Evolutionary conservation across 2,329 filamentous ascomycete species (phyloP).

Genomic region (Ustilaginoidea virens): DNA sequence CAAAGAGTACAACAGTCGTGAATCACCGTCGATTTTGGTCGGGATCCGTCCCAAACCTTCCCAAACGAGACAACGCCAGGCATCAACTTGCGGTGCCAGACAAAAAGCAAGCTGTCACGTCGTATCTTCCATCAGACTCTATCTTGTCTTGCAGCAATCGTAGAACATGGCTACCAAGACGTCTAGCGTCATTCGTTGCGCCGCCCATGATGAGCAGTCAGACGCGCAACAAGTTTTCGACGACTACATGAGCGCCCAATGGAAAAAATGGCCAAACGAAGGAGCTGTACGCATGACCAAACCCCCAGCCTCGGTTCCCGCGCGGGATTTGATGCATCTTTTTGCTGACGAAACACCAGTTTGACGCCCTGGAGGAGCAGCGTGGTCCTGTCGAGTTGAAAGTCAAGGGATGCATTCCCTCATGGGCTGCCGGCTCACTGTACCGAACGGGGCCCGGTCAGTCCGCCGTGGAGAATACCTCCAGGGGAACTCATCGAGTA

Average conservation of each 20-base stretch:
- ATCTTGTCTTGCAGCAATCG: too few species aligned
- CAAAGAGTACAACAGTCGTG: too few species aligned
- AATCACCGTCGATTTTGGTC: too few species aligned
- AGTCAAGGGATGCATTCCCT: conserved; percentile 52
- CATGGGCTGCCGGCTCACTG: conserved; percentile 54
- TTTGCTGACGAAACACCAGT: conserved; percentile 27
- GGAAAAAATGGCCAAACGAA: conserved; percentile 31
- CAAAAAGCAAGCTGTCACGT: too few species aligned
- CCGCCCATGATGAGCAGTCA: conserved; percentile 11
- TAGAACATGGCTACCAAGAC: conserved; percentile 8
- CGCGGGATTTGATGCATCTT: too few species aligned
- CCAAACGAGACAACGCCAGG: too few species aligned
- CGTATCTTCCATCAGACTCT: too few species aligned
- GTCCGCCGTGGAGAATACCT: conserved; percentile 41
- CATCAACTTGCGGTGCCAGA: too few species aligned
- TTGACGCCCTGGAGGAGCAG: conserved; percentile 52
- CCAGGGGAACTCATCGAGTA: conserved; percentile 42
- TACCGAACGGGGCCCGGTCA: conserved; percentile 62
- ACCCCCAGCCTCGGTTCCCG: background rate
- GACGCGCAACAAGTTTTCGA: conserved; percentile 10
- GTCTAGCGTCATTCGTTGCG: conserved; percentile 12
- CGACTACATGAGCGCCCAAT: conserved; percentile 17
- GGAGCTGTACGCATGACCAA: conserved; percentile 21
- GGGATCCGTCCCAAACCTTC: too few species aligned
- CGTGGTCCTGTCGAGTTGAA: conserved; percentile 45